Percentiles rank a stretch among this genome's conserved stretches.
phyloP scores from a whole-genome alignment of 352 stramenopile species.

The Globisporangium cederbergense region DNA sequence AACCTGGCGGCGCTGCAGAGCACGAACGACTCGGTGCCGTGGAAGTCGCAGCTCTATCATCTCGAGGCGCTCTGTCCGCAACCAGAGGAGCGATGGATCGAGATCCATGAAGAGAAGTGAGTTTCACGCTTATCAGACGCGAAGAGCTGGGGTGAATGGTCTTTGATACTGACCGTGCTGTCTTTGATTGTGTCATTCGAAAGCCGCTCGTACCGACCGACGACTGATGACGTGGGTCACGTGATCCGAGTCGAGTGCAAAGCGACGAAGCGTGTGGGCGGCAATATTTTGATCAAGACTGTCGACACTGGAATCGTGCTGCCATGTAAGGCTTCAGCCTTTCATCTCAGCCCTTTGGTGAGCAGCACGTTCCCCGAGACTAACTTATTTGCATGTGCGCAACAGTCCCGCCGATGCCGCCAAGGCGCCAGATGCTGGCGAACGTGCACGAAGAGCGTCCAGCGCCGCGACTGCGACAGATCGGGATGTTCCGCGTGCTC shows the following conservation, averaged over 20 bases:
- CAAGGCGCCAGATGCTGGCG: constrained; percentile 77
- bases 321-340: constrained; percentile 54
- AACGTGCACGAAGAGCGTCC: constrained; percentile 76
- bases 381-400: constrained; percentile 13
- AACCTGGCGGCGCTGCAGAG: constrained; percentile 24
- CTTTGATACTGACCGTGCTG: too few species aligned
- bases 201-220: constrained; percentile 70
- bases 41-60: constrained; percentile 60
- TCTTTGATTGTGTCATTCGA: too few species aligned
- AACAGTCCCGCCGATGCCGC: constrained; percentile 72
- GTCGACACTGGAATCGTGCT: constrained; percentile 85
- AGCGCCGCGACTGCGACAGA: constrained; percentile 68
- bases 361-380: too few species aligned
- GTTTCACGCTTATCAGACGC: not conserved
- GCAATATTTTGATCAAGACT: constrained; percentile 58
- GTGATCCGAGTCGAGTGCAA: constrained; percentile 81
- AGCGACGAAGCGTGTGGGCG: constrained; percentile 52
- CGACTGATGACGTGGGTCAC: constrained; percentile 63
- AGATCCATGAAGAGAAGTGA: constrained; percentile 69
- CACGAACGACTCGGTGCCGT: constrained; percentile 27
- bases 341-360: not conserved
- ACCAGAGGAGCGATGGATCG: constrained; percentile 52
- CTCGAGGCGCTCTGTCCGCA: constrained; percentile 53
- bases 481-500: constrained; percentile 80
- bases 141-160: too few species aligned